Evolutionary conservation across 768 basidiomycete genomes (phyloP), one percentile per base, ranked within the genome.

Genomic region (Mycena haematopus): DNA sequence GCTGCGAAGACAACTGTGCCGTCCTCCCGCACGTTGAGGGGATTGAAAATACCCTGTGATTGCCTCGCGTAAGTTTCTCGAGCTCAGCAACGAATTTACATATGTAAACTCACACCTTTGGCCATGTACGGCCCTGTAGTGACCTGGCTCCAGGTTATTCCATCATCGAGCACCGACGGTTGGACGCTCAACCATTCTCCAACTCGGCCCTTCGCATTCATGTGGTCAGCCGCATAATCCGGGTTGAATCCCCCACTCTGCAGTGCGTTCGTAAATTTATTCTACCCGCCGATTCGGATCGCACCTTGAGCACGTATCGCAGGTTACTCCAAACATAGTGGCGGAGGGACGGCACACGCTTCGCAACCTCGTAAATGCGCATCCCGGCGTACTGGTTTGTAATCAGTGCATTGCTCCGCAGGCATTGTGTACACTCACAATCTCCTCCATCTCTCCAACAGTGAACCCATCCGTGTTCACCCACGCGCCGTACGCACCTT

Each of bases 391-490:
- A 78, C 72, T 65, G 24, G 0, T 7, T 11, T 22, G 13, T 3
- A 14, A 6, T 25, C 17, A 35, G 27, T 15, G 13, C 19, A 10
- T 10, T 11, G 11, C 19, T 52, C 31, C 19, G 2, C 25, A 17
- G 31, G 15, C 17, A 13, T 8, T 17, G 14, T 2, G 21, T 19
- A 10, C 19, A 56, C 58, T 6, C 24, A 64, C 63, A 0, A 79
- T 74, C 63, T 80, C 80, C 55, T 72, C 74, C 66, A 74, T 68
- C 68, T 79, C 76, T 2, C 78, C 78, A 19, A 79, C 75, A 3
- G 77, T 80, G 65, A 80, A 80, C 10, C 77, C 75, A 56, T 76
- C 75, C 19, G 73, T 75, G 54, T 80, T 81, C 31, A 81, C 75
- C 67, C 73, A 81, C 10, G 78, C 76, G n/a, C 79, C 79, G 29